These are phyloP conservation scores for Trypethelium eluteriae DNA, from an alignment of 495 filamentous ascomycete genomes.

Conservation along the genomic window DNA sequence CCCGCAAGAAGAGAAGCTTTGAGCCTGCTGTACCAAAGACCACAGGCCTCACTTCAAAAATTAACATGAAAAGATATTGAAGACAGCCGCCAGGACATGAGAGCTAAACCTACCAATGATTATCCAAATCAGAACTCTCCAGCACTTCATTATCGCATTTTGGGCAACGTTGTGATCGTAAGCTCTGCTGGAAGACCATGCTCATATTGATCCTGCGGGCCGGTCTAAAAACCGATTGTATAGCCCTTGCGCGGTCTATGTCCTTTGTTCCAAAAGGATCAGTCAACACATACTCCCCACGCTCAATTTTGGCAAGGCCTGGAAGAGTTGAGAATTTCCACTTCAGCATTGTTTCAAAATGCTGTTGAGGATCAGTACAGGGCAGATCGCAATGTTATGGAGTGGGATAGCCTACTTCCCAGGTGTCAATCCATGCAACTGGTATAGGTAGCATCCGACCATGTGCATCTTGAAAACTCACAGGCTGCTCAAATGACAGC, in stretches of 20 bases:
- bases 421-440: slow-evolving; percentile 6
- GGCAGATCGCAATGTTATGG: not conserved
- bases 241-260: not conserved
- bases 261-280: not conserved
- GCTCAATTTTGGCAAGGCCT: slow-evolving; percentile 8
- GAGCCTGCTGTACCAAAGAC: not conserved
- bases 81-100: not conserved
- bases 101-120: not conserved
- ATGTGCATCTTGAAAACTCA: slow-evolving; percentile 14
- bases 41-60: not conserved
- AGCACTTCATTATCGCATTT: not conserved
- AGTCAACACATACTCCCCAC: slow-evolving; percentile 12
- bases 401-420: not conserved
- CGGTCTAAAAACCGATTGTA: not conserved
- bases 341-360: slow-evolving; percentile 13
- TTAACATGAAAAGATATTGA: not conserved
- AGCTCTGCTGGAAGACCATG: not conserved
- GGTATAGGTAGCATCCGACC: not conserved
- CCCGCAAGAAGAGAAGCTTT: not conserved
- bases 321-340: slow-evolving; percentile 14
- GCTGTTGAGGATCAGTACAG: not conserved
- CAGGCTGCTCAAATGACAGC: not conserved
- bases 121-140: not conserved
- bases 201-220: not conserved
- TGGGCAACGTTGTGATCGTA: not conserved